Conservation (phyloP, 2,329 filamentous ascomycete species). For the Calonectria henricotiae region DNA sequence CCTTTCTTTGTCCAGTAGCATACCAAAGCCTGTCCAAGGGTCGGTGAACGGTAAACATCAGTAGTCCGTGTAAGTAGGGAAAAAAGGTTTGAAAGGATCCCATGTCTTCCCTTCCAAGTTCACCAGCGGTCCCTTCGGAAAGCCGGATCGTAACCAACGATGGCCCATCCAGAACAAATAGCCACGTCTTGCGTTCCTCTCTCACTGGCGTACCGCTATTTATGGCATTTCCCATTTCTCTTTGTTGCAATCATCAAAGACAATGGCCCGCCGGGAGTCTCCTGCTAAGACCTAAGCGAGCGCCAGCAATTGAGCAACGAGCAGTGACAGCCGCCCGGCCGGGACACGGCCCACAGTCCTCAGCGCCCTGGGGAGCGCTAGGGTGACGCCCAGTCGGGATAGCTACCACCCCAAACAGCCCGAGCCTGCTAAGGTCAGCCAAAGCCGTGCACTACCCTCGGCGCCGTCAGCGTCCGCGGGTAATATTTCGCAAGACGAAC, state of each 20-base stretch:
- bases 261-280: slow-evolving; percentile 34
- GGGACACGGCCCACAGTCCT: slow-evolving; percentile 45
- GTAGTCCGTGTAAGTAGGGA: slow-evolving; percentile 19
- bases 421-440: slow-evolving; percentile 34
- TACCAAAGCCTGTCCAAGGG: neutral
- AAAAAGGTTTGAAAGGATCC: slow-evolving; percentile 12
- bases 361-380: slow-evolving; percentile 26
- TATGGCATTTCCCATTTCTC: slow-evolving; percentile 32
- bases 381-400: slow-evolving; percentile 36
- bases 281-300: slow-evolving; percentile 42
- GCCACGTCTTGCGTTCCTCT: neutral
- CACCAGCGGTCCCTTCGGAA: slow-evolving; percentile 11
- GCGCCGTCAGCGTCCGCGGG: slow-evolving; percentile 27
- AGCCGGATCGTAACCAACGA: slow-evolving; percentile 6
- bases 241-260: slow-evolving; percentile 39
- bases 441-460: slow-evolving; percentile 33
- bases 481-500: slow-evolving; percentile 31
- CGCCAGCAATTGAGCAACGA: slow-evolving; percentile 45
- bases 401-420: slow-evolving; percentile 26
- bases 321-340: slow-evolving; percentile 49
- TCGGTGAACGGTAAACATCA: slow-evolving; percentile 12
- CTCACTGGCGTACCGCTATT: slow-evolving; percentile 24
- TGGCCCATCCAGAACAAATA: slow-evolving; percentile 7
- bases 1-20: neutral
- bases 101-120: neutral